A percentile compares a stretch with the other conserved stretches of the same genome.
Conservation (phyloP, 768 basidiomycete genomes). For the Pluteus cervinus region DNA sequence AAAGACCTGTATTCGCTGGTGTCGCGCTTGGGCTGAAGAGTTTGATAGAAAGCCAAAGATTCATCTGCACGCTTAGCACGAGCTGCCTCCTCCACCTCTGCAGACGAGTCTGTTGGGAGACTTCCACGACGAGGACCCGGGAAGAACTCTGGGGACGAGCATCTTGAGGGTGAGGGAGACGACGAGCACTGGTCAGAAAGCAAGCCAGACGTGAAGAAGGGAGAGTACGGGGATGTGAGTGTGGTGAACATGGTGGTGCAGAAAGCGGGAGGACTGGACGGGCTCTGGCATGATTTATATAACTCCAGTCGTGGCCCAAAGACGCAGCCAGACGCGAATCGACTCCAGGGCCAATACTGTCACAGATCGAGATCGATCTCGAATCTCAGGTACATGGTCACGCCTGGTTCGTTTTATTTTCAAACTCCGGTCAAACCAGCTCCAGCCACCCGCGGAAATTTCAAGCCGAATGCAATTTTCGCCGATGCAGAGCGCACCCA, state of each 20-base stretch:
- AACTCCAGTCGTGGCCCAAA: too few relatives aligned
- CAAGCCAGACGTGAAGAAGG: constrained; percentile 62
- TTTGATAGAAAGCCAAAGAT: constrained; percentile 41
- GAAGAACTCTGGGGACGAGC: constrained; percentile 11
- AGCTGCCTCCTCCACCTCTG: too few relatives aligned
- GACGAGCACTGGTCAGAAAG: constrained; percentile 27
- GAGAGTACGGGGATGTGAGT: constrained; percentile 51
- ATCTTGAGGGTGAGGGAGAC: constrained; percentile 12
- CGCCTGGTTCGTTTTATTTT: too few relatives aligned
- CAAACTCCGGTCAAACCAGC: too few relatives aligned
- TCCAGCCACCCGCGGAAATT: too few relatives aligned
- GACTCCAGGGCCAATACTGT: too few relatives aligned
- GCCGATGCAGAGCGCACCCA: too few relatives aligned
- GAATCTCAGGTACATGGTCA: too few relatives aligned
- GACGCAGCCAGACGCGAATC: too few relatives aligned
- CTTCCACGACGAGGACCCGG: constrained; percentile 25
- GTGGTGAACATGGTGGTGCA: constrained; percentile 26
- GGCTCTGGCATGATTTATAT: too few relatives aligned
- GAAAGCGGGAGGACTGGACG: constrained; percentile 9
- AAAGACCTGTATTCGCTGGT: constrained; percentile 46
- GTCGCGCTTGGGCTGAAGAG: constrained; percentile 37
- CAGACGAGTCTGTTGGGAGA: constrained; percentile 26
- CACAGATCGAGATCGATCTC: too few relatives aligned
- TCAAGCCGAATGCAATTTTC: too few relatives aligned
- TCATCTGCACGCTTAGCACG: constrained; percentile 14